A percentile compares a stretch with the other conserved stretches of the same genome.
Conservation (phyloP, 306 rosid genomes). For the Macrotyloma uniflorum region DNA sequence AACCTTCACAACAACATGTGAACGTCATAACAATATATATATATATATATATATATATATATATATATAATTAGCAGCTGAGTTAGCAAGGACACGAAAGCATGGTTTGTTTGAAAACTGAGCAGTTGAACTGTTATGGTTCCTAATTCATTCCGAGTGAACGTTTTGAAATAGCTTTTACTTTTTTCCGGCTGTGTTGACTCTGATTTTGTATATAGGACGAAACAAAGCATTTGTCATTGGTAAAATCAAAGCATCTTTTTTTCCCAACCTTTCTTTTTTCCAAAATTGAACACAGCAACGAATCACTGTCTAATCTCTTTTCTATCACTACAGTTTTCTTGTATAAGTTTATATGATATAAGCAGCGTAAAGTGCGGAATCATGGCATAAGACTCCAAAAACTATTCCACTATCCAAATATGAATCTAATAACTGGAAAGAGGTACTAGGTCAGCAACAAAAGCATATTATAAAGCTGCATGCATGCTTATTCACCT, state of each 20-base stretch:
- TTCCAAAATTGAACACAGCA: background rate
- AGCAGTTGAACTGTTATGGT: background rate
- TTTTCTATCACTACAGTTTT: conserved; percentile 2
- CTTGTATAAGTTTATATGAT: conserved; percentile 4
- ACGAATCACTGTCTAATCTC: background rate
- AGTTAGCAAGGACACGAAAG: background rate
- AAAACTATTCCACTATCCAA: background rate
- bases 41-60: no score
- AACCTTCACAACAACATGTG: no score
- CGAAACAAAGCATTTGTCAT: conserved; percentile 4
- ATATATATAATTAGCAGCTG: no score
- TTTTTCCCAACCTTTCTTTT: background rate
- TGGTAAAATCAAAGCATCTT: conserved; percentile 22
- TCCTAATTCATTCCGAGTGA: background rate
- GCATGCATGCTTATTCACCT: conserved; percentile 16
- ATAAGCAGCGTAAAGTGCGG: conserved; percentile 39
- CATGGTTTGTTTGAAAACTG: background rate
- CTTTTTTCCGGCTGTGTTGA: background rate
- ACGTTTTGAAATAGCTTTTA: background rate
- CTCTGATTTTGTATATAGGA: background rate
- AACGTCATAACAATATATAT: no score
- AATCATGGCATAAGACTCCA: conserved; percentile 25
- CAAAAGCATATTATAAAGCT: conserved; percentile 26
- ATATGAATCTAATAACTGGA: conserved; percentile 5
- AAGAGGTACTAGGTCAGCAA: conserved; percentile 23